These are phyloP conservation scores for Aegle marmelos DNA, from an alignment of 345 rosid genomes.

Conservation along the genomic window DNA sequence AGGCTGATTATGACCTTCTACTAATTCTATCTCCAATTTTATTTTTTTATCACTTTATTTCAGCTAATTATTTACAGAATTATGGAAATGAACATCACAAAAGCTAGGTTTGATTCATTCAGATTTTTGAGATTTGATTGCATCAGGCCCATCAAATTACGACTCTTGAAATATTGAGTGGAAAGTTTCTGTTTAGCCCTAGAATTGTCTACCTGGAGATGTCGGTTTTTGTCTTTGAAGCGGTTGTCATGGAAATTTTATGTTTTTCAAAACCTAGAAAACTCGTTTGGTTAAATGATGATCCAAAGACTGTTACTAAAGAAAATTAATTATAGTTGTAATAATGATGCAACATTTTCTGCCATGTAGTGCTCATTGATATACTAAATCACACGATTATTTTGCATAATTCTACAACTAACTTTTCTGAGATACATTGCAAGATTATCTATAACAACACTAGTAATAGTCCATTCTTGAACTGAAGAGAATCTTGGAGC, in stretches of 20 bases:
- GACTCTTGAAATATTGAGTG: background rate
- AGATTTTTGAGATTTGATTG: no score
- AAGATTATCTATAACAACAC: background rate
- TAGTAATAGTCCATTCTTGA: background rate
- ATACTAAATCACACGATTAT: background rate
- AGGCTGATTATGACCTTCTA: background rate
- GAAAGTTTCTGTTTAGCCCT: background rate
- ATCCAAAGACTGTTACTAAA: no score
- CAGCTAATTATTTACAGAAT: background rate
- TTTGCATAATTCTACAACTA: background rate
- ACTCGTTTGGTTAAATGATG: background rate
- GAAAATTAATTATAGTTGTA: no score
- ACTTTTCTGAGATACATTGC: background rate
- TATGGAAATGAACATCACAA: no score
- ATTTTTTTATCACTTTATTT: background rate
- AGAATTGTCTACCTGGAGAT: background rate
- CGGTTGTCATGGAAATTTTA: no score
- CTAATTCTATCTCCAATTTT: background rate
- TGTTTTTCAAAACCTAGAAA: background rate
- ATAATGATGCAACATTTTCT: background rate
- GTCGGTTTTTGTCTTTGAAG: background rate
- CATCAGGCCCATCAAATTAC: no score
- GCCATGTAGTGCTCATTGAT: background rate
- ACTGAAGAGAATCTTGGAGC: background rate
- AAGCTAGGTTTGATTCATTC: no score